Evolutionary conservation across 495 filamentous ascomycete genomes (phyloP).

Genomic region (Aspergillus kassunensis): DNA sequence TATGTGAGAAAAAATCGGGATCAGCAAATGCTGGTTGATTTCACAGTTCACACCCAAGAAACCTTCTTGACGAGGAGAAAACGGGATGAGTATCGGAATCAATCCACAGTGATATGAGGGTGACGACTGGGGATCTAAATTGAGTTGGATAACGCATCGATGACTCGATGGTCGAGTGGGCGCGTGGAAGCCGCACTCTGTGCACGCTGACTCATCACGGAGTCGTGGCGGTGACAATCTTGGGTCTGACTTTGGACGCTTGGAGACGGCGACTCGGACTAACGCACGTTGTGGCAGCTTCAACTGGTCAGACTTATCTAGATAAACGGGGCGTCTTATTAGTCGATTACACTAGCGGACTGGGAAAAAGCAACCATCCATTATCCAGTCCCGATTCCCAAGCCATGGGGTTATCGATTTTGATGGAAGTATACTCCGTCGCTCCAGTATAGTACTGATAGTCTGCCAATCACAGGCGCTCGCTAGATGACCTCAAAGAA

Average conservation of each 20-base stretch:
- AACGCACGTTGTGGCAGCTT: too few relatives aligned
- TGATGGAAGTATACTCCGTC: conserved; percentile 6
- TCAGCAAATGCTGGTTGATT: neutral
- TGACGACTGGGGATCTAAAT: neutral
- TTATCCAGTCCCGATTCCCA: neutral
- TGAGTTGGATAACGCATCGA: neutral
- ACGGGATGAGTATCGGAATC: neutral
- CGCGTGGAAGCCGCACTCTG: neutral
- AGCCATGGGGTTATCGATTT: neutral
- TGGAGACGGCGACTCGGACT: too few relatives aligned
- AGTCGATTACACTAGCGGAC: too few relatives aligned
- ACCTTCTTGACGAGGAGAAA: neutral
- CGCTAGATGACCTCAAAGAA: neutral
- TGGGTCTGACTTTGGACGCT: too few relatives aligned
- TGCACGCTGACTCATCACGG: conserved; percentile 2
- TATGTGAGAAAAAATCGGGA: neutral
- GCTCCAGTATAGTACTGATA: neutral
- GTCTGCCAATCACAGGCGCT: neutral
- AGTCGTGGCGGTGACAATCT: neutral
- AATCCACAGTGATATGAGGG: conserved; percentile 5
- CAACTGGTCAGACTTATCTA: too few relatives aligned
- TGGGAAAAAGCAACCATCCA: neutral
- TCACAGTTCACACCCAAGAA: neutral
- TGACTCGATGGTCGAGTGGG: too few relatives aligned
- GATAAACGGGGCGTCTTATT: too few relatives aligned